A percentile compares a stretch with the other conserved stretches of the same genome.
These are phyloP conservation scores for Spongospora subterranea DNA, from an alignment of 208 protist genomes.

Conservation along the genomic window DNA sequence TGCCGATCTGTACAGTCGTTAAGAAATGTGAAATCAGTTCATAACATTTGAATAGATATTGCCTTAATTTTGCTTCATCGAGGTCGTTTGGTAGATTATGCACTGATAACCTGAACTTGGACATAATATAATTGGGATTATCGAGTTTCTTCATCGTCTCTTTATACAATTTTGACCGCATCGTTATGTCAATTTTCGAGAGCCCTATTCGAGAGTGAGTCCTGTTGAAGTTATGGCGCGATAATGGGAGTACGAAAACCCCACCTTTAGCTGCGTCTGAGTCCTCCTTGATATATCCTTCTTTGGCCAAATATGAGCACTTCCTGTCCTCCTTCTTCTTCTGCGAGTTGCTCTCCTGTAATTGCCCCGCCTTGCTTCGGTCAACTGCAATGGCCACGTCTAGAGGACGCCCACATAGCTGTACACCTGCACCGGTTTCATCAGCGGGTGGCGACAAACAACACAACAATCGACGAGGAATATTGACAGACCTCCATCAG, in stretches of 20 bases:
- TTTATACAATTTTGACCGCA: slow-evolving; percentile 56
- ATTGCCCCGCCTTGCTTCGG: background rate
- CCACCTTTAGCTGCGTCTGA: background rate
- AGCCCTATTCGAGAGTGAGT: background rate
- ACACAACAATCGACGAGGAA: background rate
- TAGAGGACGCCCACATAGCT: slow-evolving; percentile 13
- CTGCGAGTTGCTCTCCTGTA: background rate
- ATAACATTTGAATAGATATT: background rate
- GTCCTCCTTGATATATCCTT: slow-evolving; percentile 1
- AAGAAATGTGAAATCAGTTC: background rate
- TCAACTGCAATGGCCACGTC: slow-evolving; percentile 22
- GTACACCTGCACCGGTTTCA: background rate
- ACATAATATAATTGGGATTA: slow-evolving; percentile 52
- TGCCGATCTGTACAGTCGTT: background rate
- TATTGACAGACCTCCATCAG: background rate
- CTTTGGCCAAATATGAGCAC: background rate
- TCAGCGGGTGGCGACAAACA: background rate
- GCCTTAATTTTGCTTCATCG: background rate
- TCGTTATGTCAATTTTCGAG: background rate
- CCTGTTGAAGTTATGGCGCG: background rate
- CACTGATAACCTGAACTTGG: background rate
- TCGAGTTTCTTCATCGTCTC: slow-evolving; percentile 43
- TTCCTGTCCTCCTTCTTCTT: slow-evolving; percentile 39
- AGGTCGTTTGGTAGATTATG: slow-evolving; percentile 28
- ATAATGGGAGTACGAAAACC: background rate